phyloP scores from a whole-genome alignment of 257 asterid species.

The Solanum paucissectum region DNA sequence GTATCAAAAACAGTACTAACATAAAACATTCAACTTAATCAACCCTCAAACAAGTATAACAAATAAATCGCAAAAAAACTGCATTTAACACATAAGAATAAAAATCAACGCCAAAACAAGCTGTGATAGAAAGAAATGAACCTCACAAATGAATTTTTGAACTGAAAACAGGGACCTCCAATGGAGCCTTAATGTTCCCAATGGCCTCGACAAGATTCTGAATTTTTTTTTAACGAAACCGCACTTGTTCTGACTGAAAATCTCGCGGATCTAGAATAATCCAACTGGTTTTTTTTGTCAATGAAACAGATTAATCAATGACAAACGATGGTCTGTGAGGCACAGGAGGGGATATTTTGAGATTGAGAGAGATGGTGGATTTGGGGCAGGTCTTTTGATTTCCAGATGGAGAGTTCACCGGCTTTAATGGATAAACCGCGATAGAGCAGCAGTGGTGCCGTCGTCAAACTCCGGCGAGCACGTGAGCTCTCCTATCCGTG shows the following conservation, averaged over 20 bases:
- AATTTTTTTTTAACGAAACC: neutral
- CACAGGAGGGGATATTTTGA: neutral
- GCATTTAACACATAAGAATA: neutral
- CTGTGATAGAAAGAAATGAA: neutral
- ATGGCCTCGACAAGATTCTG: neutral
- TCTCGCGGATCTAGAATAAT: neutral
- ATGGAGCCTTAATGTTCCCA: neutral
- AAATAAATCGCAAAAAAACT: neutral
- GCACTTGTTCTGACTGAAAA: neutral
- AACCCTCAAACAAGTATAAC: neutral
- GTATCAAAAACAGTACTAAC: neutral
- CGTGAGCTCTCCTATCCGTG: neutral
- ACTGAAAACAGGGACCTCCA: neutral
- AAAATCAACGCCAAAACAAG: neutral
- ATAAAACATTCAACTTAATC: neutral
- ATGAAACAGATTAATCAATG: neutral
- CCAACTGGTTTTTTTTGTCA: neutral
- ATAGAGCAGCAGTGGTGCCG: neutral
- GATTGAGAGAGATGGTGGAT: neutral
- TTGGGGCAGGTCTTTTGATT: neutral
- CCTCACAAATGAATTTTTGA: neutral
- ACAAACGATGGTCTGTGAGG: neutral
- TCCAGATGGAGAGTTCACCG: neutral
- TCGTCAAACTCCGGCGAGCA: neutral
- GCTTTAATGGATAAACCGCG: neutral